These are phyloP conservation scores for Komagataella mondaviorum DNA, from an alignment of 805 yeast genomes.

Conservation along the genomic window DNA sequence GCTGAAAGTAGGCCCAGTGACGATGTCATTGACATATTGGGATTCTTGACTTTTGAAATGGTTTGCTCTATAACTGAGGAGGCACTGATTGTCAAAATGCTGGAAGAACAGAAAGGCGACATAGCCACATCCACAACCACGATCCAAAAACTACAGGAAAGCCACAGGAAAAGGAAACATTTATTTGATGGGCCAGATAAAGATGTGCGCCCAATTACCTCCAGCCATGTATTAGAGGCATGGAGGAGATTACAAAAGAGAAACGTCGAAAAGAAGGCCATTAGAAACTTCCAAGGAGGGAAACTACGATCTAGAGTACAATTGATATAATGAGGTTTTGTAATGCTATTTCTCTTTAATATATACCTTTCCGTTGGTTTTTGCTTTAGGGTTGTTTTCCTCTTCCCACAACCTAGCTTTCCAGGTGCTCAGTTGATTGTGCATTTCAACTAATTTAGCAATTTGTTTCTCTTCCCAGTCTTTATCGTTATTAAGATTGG, in stretches of 20 bases:
- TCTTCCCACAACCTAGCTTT: background rate
- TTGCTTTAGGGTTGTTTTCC: background rate
- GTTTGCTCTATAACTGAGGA: slow-evolving; percentile 91
- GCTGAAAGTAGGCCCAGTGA: slow-evolving; percentile 90
- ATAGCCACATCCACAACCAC: background rate
- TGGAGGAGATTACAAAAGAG: slow-evolving; percentile 65
- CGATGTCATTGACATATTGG: slow-evolving; percentile 91
- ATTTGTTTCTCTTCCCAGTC: background rate
- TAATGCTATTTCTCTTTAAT: background rate
- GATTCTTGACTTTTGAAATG: slow-evolving; percentile 91
- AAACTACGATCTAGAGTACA: slow-evolving; percentile 37
- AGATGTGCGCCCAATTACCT: slow-evolving; percentile 61
- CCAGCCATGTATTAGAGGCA: slow-evolving; percentile 79
- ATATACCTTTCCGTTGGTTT: background rate
- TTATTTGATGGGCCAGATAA: slow-evolving; percentile 86
- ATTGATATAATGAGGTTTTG: slow-evolving; percentile 21
- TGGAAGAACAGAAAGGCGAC: slow-evolving; percentile 27
- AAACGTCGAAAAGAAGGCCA: slow-evolving; percentile 44
- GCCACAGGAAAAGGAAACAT: slow-evolving; percentile 34
- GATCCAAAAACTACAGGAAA: slow-evolving; percentile 17
- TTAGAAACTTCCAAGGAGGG: slow-evolving; percentile 65
- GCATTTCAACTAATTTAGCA: background rate
- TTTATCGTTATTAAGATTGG: background rate
- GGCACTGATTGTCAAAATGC: slow-evolving; percentile 60
- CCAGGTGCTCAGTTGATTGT: background rate